A percentile compares a stretch with the other conserved stretches of the same genome.
These are phyloP conservation scores for Penicillium capsulatum DNA, from an alignment of 2,329 filamentous ascomycete species.

Conservation along the genomic window DNA sequence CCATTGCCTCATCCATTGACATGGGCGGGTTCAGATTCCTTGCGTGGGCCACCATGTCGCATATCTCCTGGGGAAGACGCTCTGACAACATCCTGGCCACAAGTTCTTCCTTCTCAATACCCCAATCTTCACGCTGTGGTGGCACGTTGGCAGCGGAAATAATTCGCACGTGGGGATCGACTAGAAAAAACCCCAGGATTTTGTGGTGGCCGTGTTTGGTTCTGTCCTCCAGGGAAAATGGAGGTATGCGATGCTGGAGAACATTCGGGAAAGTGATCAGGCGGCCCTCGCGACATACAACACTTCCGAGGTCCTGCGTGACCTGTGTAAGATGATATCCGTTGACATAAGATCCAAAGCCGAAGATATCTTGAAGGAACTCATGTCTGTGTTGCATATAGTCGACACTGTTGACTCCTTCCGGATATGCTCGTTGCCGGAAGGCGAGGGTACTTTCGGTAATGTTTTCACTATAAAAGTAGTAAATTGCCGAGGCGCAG, in stretches of 20 bases:
- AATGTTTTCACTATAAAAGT: constrained; percentile 59
- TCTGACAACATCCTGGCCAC: neutral
- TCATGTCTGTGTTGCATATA: constrained; percentile 10
- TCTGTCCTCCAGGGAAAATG: constrained; percentile 49
- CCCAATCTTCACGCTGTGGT: constrained; percentile 43
- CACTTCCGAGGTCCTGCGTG: constrained; percentile 13
- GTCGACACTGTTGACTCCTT: constrained; percentile 27
- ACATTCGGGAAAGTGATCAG: constrained; percentile 22
- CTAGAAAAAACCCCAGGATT: constrained; percentile 56
- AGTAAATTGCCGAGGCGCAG: constrained; percentile 59
- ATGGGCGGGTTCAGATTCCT: constrained; percentile 27
- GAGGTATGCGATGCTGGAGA: constrained; percentile 50
- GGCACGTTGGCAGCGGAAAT: constrained; percentile 52
- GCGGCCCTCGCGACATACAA: constrained; percentile 11
- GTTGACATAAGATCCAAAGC: constrained; percentile 21
- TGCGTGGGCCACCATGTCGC: constrained; percentile 19
- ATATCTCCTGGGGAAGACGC: constrained; percentile 17
- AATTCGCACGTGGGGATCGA: constrained; percentile 53
- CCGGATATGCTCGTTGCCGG: constrained; percentile 35
- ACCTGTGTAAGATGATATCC: neutral
- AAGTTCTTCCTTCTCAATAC: constrained; percentile 1
- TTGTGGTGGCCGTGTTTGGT: constrained; percentile 54
- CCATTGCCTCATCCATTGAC: constrained; percentile 35
- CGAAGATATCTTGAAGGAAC: constrained; percentile 12
- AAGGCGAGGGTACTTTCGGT: constrained; percentile 51